phyloP scores from a whole-genome alignment of 2,329 filamentous ascomycete genomes.

The Didymella segeticola region DNA sequence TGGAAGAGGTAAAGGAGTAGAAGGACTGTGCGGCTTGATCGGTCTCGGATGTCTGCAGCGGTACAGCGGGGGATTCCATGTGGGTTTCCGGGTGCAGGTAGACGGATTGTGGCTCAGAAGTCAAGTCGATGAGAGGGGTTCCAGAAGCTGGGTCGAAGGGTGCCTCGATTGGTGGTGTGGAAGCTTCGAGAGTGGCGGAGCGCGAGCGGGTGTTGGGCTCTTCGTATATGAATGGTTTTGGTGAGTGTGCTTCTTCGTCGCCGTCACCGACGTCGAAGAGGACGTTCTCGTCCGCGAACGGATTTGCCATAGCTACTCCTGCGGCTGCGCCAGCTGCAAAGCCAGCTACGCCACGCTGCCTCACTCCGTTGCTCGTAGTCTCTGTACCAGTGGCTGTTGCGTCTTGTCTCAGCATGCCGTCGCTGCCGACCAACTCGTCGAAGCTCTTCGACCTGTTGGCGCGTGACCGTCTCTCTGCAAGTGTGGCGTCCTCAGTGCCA shows the following conservation, averaged over 20 bases:
- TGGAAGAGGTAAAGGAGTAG: constrained; percentile 44
- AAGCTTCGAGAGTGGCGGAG: constrained; percentile 39
- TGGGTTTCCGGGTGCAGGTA: constrained; percentile 18
- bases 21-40: constrained; percentile 44
- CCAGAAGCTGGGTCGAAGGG: not conserved
- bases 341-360: constrained; percentile 43
- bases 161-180: constrained; percentile 8
- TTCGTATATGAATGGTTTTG: constrained; percentile 35
- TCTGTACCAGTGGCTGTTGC: constrained; percentile 36
- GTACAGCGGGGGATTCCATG: constrained; percentile 9
- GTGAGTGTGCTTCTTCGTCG: constrained; percentile 41
- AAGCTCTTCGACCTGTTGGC: constrained; percentile 43
- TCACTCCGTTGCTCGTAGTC: constrained; percentile 22
- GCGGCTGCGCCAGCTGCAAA: constrained; percentile 50
- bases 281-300: constrained; percentile 54
- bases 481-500: constrained; percentile 38
- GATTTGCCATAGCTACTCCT: constrained; percentile 48
- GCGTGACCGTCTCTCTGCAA: constrained; percentile 25
- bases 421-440: constrained; percentile 50
- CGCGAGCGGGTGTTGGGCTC: constrained; percentile 21
- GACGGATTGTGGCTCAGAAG: constrained; percentile 21
- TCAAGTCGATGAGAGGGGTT: constrained; percentile 42
- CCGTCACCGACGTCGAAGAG: constrained; percentile 52
- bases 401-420: constrained; percentile 47
- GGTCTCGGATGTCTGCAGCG: constrained; percentile 25